These are phyloP conservation scores for Tolypocladium cylindrosporum DNA, from an alignment of 2,329 filamentous ascomycete genomes.

Conservation along the genomic window DNA sequence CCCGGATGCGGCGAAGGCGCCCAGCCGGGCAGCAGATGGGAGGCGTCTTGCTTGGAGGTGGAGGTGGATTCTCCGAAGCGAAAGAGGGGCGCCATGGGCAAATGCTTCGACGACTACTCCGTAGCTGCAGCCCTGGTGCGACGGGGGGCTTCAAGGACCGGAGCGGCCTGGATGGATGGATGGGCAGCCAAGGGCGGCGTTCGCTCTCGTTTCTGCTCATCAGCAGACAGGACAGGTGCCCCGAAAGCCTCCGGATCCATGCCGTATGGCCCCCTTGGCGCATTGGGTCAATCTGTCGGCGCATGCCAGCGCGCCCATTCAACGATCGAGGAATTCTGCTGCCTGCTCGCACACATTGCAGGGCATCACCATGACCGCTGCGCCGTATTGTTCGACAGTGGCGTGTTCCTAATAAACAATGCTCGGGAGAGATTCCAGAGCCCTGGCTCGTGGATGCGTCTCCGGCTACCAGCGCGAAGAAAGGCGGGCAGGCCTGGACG, in stretches of 20 bases:
- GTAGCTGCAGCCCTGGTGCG: neutral
- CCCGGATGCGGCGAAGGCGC: neutral
- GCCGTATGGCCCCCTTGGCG: neutral
- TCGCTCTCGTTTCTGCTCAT: neutral
- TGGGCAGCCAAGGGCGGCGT: neutral
- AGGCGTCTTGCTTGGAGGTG: neutral
- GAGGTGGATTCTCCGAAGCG: neutral
- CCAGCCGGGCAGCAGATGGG: neutral
- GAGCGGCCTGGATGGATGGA: neutral
- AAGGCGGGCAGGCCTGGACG: neutral
- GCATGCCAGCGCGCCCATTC: conserved; percentile 12
- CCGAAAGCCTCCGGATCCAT: neutral
- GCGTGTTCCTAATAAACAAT: neutral
- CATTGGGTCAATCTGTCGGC: neutral
- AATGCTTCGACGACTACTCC: neutral
- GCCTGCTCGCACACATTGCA: conserved; percentile 10
- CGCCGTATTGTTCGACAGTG: neutral
- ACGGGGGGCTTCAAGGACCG: neutral
- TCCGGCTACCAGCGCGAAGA: neutral
- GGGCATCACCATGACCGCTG: neutral
- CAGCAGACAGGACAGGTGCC: neutral
- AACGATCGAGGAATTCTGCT: conserved; percentile 18
- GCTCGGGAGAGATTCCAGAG: neutral
- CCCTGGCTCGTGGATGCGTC: neutral
- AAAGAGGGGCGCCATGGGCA: neutral